Evolutionary conservation across 805 yeast species (phyloP), one percentile per base, ranked within the genome.

Genomic region (Ogataea nonfermentans): DNA sequence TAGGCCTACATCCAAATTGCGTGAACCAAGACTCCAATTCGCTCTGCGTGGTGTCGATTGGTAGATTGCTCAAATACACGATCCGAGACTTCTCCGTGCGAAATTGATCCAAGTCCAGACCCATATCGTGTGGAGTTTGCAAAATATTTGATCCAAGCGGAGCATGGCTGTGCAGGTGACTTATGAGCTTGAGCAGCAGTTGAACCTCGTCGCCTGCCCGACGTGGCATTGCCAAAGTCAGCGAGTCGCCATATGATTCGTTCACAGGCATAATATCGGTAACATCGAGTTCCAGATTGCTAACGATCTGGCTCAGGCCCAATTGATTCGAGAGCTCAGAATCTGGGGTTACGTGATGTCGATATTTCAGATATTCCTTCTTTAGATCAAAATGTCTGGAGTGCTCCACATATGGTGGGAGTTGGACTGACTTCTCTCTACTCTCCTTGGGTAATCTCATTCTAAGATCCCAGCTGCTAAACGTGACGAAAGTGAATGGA

Each of bases 1-100:
- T 73, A 2, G 96, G 95, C 35, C 90, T 72, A 2, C 87, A 84
- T 3, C 95, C 95, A 58, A 76, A 82, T 57, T 85, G 93, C 4
- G 88, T 79, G 59, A 88, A 89, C 96, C 96, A 90, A 23, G 83
- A 72, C 65, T 89, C 96, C 33, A 89, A 68, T 62, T 90, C 96
- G 36, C 88, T 74, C 62, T 90, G 96, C 1, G 96, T 90, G 5
- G 91, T 85, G 53, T 89, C 96, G 17, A 70, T 69, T 2, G 96
- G 90, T 48, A 90, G 65, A 59, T 87, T 88, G n/a, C 84, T 72
- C 62, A 89, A 66, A 59, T 79, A 86, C 37, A 89, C 60, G n/a
- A 87, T 85, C 53, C 79, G 81, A 3, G 95, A 84, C 41, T 81
- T 70, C 59, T 88, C 96, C 11, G 71, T 64, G 26, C 76, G 58